Conservation (phyloP, 345 rosid genomes). For the Murraya koenigii region DNA sequence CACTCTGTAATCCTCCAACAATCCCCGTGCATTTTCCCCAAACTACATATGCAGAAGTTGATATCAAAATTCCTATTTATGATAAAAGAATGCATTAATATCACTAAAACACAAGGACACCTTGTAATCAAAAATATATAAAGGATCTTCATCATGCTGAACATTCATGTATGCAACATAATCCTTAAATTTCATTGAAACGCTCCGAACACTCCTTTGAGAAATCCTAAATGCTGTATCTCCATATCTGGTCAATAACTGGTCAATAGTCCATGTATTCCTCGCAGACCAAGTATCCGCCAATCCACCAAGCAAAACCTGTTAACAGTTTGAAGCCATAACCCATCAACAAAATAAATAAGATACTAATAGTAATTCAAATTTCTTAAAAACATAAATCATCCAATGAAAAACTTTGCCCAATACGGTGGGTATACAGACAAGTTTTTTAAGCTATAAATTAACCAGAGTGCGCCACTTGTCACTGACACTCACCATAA, state of each 20-base stretch:
- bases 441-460: too few relatives aligned
- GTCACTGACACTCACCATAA: too few relatives aligned
- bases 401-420: too few relatives aligned
- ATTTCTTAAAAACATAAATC: neutral
- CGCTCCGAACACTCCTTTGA: constrained; percentile 63
- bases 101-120: constrained; percentile 26
- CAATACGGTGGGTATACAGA: too few relatives aligned
- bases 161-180: constrained; percentile 67
- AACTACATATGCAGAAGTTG: constrained; percentile 49
- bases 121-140: constrained; percentile 91
- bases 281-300: constrained; percentile 90
- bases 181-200: constrained; percentile 77
- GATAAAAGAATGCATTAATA: neutral
- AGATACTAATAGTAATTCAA: neutral
- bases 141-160: constrained; percentile 96
- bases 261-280: constrained; percentile 75
- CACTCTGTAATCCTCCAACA: constrained; percentile 76
- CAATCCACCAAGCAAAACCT: constrained; percentile 82
- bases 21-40: constrained; percentile 75
- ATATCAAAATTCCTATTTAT: constrained; percentile 5
- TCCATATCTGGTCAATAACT: constrained; percentile 57
- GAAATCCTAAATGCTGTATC: constrained; percentile 75
- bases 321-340: constrained; percentile 16
- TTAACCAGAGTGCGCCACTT: too few relatives aligned
- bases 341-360: constrained; percentile 10